Base-by-base conservation (phyloP, 2,329 filamentous ascomycete genomes). In the Sphaceloma murrayae region DNA sequence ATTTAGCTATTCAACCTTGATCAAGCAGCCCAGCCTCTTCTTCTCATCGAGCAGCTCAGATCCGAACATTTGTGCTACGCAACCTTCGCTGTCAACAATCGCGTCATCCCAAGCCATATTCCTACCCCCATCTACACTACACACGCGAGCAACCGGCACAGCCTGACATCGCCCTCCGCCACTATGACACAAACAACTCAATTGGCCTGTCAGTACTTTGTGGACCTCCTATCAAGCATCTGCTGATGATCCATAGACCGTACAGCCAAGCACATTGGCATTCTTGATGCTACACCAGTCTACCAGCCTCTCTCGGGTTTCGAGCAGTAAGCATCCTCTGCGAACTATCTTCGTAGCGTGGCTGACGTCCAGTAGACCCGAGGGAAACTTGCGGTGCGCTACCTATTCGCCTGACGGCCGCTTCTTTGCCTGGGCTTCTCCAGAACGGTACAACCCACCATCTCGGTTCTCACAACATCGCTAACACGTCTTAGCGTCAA, bases 391-490 rank as follows among this genome's bases (percentile, higher is more conserved):
- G 60, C 83, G 91, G 65, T 96, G 87, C 71, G 93, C 84, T 73
- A 78, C 79, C 58, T 98, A 98, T 72, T 96, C 91, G 51, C 84
- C 87, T 48, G 94, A 91, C 66, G 89, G 91, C 62, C 85, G 84
- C 61, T 98, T 88, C 72, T 93, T 95, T 67, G 88, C 87, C 52
- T 98, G 85, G 82, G 88, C 89, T 54, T 85, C 85, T 51, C 82
- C 80, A 51, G 86, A 94, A 57, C 68, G 42, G 42, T 45, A 34
- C 6, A 18, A 27, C 9, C 24, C 11, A 2, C 2, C 19, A 29
- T 34, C 52, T 48, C 50, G 26, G 45, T 31, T 21, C 48, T 13
- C 53, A 46, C 53, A 5, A 19, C 49, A 81, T n/a, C n/a, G n/a
- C n/a, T n/a, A n/a, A n/a, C n/a, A n/a, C n/a, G n/a, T n/a, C n/a